Base-by-base conservation (phyloP, 2,329 filamentous ascomycete species). In the Penicillium digitatum region DNA sequence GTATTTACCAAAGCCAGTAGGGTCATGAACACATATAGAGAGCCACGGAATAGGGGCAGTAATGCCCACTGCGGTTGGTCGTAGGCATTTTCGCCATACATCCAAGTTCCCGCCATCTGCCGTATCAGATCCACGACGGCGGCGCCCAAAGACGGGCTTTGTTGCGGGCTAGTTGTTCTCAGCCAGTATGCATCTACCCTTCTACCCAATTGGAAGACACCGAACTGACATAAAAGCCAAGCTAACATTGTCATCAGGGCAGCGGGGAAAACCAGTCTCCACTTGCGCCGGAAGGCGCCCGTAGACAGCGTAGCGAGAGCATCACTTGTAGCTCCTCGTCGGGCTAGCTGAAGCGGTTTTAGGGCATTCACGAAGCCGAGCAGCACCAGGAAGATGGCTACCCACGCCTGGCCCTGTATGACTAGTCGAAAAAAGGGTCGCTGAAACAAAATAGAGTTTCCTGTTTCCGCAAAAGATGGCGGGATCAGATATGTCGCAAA, bases 321-420 rank as follows among this genome's bases (percentile, higher is more conserved):
- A 1, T 75, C 76, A 39, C 82, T 77, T 53, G 78, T 76, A 61
- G 82, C 78, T 48, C 81, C 82, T 31, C 79, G 73, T 50, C 81
- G 78, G 63, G 76, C 80, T 48, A 82, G 78, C 51, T 78, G 77
- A 56, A 86, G 78, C 16, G 83, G 81, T 63, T 85, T 85, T 49
- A 86, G 76, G 3, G 82, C 80, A 70, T 84, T 86, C 48, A 86
- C 83, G 63, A 85, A 86, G 54, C 83, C 83, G 22, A 84, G 83
- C 37, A 86, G 82, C 44, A 87, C 77, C 64, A 85, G 81, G 70
- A 87, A 87, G 59, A 87, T 83, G 14, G 83, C 81, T 2, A 87
- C 85, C 69, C 85, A 86, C 43, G 84, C 82, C 16, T 86, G 79
- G 22, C 85, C 83, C 64, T 84, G 82, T 47, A 81, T 76, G 37